Percentiles rank a stretch among this genome's conserved stretches.
Conservation (phyloP, 768 basidiomycete genomes). For the Ephemerocybe angulata region DNA sequence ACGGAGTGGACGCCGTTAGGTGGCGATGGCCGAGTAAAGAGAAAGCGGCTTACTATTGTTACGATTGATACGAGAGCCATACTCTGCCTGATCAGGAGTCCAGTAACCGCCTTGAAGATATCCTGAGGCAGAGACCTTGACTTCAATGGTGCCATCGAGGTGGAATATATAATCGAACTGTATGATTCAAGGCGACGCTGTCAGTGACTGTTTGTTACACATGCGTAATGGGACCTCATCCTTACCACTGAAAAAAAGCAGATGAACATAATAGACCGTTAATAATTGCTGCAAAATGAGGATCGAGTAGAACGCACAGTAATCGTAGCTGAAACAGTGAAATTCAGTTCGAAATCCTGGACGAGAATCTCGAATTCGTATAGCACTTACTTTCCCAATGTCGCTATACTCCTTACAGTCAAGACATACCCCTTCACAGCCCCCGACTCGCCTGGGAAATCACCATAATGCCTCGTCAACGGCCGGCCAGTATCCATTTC, state of each 20-base stretch:
- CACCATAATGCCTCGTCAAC: constrained; percentile 55
- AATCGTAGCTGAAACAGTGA: constrained; percentile 45
- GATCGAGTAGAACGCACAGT: constrained; percentile 33
- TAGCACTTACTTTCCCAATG: constrained; percentile 62
- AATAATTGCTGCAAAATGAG: background rate
- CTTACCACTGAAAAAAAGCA: background rate
- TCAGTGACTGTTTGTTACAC: background rate
- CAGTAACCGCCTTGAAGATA: constrained; percentile 66
- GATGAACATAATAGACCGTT: background rate
- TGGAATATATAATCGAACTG: constrained; percentile 67
- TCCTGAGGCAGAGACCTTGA: constrained; percentile 63
- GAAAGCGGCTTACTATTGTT: constrained; percentile 42
- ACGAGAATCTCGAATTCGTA: background rate
- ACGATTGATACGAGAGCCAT: constrained; percentile 54
- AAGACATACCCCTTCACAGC: constrained; percentile 59
- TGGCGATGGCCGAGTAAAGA: background rate
- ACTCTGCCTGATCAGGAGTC: constrained; percentile 43
- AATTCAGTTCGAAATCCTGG: background rate
- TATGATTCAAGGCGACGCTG: background rate
- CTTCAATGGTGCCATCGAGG: constrained; percentile 64
- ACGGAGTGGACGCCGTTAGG: background rate
- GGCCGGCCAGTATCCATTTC: constrained; percentile 59
- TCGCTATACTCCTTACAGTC: constrained; percentile 52
- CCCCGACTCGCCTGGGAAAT: constrained; percentile 51
- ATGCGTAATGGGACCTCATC: no score